phyloP scores from a whole-genome alignment of 495 filamentous ascomycete species.

The Aspergillus nidulans region DNA sequence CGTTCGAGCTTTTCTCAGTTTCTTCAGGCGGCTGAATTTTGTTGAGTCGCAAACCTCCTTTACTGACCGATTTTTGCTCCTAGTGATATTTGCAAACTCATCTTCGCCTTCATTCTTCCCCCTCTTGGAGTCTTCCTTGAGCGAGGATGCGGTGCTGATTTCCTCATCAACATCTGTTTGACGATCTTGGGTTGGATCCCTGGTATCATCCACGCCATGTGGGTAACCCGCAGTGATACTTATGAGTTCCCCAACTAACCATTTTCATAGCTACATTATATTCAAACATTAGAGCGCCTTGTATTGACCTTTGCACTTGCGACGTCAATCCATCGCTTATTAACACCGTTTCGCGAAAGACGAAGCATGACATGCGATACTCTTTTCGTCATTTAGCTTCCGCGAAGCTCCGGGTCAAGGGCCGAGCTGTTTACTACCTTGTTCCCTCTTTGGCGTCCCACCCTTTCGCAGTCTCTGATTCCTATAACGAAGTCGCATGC shows the following conservation, averaged over 20 bases:
- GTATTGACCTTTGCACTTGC: not conserved
- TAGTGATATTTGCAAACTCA: slow-evolving; percentile 90
- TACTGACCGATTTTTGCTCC: not conserved
- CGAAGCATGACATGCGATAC: slow-evolving; percentile 7
- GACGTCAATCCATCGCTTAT: slow-evolving; percentile 7
- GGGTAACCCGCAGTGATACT: slow-evolving; percentile 24
- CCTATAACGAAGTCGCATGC: not conserved
- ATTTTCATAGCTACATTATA: slow-evolving; percentile 47
- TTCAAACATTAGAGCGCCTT: slow-evolving; percentile 46
- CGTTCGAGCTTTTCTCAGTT: not conserved
- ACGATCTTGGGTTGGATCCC: slow-evolving; percentile 80
- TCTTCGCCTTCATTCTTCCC: slow-evolving; percentile 80
- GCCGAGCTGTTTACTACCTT: slow-evolving; percentile 26
- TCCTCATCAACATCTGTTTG: slow-evolving; percentile 83
- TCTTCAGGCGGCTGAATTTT: not conserved
- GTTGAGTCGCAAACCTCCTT: not conserved
- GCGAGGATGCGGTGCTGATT: slow-evolving; percentile 74
- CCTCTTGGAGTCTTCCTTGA: slow-evolving; percentile 91
- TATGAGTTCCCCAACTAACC: slow-evolving; percentile 12
- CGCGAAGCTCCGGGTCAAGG: slow-evolving; percentile 29
- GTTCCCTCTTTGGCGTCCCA: slow-evolving; percentile 22
- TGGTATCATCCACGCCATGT: slow-evolving; percentile 72
- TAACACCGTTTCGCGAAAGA: slow-evolving; percentile 2
- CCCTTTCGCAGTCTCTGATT: slow-evolving; percentile 1
- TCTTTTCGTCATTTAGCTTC: slow-evolving; percentile 24